Conservation (phyloP, 2,329 filamentous ascomycete genomes). For the Scedosporium minutisporum region DNA sequence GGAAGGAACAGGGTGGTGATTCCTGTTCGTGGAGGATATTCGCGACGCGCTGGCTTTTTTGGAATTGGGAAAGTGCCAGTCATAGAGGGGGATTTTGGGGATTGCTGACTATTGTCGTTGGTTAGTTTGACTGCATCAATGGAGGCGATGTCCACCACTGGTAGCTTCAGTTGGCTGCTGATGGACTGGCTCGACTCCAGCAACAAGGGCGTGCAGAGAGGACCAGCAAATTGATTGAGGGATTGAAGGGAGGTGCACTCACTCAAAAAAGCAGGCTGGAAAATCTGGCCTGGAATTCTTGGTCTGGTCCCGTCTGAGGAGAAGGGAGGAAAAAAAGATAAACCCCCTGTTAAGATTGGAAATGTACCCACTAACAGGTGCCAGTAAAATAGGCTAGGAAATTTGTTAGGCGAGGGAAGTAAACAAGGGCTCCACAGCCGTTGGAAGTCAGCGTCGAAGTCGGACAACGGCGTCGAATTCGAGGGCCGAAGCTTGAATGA, state of each 20-base stretch:
- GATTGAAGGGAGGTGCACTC: not conserved
- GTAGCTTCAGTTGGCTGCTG: not conserved
- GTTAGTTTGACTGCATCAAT: not conserved
- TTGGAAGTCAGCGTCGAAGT: not conserved
- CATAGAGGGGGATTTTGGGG: not conserved
- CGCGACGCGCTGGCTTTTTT: not conserved
- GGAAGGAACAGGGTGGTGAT: not conserved
- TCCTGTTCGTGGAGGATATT: not conserved
- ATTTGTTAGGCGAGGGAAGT: not conserved
- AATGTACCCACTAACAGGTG: not conserved
- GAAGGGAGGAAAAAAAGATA: not conserved
- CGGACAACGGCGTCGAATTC: too few relatives aligned
- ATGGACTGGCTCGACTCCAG: not conserved
- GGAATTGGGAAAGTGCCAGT: not conserved
- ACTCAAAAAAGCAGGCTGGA: not conserved
- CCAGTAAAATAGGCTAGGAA: not conserved
- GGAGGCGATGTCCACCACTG: not conserved
- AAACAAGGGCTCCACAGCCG: not conserved
- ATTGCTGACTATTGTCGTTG: constrained; percentile 1
- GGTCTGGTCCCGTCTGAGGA: not conserved
- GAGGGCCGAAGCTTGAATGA: too few relatives aligned
- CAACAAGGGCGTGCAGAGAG: not conserved
- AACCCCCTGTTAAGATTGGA: not conserved
- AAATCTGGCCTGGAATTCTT: not conserved
- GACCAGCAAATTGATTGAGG: not conserved